These are phyloP conservation scores for Eucalyptus sideroxylon DNA, from an alignment of 345 rosid species.

Conservation along the genomic window DNA sequence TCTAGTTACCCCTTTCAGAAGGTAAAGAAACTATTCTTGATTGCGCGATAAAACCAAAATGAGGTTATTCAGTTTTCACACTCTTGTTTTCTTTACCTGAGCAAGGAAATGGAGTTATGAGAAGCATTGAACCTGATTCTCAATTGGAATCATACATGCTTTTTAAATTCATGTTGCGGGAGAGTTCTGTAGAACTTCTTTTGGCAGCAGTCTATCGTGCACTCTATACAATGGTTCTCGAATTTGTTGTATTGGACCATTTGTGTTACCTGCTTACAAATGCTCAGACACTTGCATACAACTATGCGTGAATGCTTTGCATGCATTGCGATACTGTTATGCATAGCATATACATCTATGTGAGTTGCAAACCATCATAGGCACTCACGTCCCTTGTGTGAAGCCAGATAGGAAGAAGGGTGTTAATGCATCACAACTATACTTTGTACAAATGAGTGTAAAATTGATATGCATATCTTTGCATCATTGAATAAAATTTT, in stretches of 20 bases:
- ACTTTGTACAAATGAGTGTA: neutral
- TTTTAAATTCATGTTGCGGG: neutral
- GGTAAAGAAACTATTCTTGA: neutral
- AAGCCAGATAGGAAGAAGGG: neutral
- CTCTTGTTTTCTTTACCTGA: neutral
- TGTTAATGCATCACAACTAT: neutral
- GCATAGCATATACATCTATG: neutral
- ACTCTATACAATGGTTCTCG: neutral
- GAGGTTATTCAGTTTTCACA: neutral
- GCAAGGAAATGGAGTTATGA: neutral
- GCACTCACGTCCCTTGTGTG: neutral
- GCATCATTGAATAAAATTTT: neutral
- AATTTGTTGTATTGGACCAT: neutral
- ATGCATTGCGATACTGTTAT: neutral
- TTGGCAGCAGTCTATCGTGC: neutral
- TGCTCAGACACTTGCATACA: neutral
- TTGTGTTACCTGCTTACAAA: neutral
- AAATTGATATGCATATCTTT: neutral
- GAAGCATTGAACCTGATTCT: neutral
- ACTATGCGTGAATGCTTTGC: neutral
- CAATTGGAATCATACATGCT: neutral
- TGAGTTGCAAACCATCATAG: neutral
- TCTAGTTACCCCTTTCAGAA: neutral
- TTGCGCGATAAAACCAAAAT: neutral
- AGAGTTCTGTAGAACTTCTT: neutral